Evolutionary conservation across 139 green algal species (phyloP), one percentile per base, ranked within the genome.

Genomic region (Closterium sp.): DNA sequence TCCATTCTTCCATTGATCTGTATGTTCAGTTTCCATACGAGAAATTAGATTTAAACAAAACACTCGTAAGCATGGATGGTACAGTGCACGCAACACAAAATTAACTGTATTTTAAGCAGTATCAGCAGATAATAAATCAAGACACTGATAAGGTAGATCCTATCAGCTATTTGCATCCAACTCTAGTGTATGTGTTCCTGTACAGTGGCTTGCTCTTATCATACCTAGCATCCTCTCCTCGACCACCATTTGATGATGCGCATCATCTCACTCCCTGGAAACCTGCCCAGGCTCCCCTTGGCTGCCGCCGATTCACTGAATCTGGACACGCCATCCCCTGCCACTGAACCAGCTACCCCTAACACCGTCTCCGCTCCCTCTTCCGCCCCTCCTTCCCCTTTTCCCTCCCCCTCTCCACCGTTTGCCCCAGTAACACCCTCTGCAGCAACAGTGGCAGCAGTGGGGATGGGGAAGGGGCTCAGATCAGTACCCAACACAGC

Each of bases 211-310:
- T 50, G 38, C 38, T 50, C 11, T 7, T 50, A 9, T 9, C n/a
- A 50, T 50, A 50, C 38, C 38, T 50, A 79, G 62, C 62, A 79
- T 79, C 62, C 62, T 27, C 62, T 13, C 62, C 62, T 13, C 5
- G 62, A 79, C 62, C 62, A 79, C 62, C 62, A 79, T 27, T 79
- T 79, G 27, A 94, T 93, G 24, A 92, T 84, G 27, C 50, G 89
- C 87, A 94, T 93, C 88, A 94, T 89, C 73, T 89, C 30, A 89
- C 91, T 86, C 19, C 91, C 91, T 31, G 91, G 88, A 91, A 94
- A 94, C 19, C 91, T 6, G 5, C 91, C 91, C n/a, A 94, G 31
- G 45, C 30, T 93, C 21, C 91, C 91, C 86, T 70, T 50, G 11
- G 91, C 91, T 89, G 91, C 88, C 13, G 88, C 89, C 0, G 88